phyloP scores from a whole-genome alignment of 2,329 filamentous ascomycete species.

The Fusarium heterosporum region DNA sequence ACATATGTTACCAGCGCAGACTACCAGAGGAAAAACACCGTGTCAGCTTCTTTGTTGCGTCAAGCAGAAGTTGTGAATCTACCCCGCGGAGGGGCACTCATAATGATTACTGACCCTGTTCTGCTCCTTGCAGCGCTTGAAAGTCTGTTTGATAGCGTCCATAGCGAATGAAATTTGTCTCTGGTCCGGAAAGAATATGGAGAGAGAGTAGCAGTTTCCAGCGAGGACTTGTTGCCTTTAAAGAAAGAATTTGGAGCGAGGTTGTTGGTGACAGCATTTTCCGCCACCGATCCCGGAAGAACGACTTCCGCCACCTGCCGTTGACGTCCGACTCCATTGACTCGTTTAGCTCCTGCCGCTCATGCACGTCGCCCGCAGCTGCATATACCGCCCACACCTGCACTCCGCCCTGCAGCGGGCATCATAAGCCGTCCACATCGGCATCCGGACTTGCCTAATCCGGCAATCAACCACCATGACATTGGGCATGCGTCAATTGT shows the following conservation, averaged over 20 bases:
- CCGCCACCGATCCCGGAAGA: slow-evolving; percentile 49
- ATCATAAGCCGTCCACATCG: slow-evolving; percentile 25
- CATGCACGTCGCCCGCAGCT: slow-evolving; percentile 35
- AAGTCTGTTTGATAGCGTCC: slow-evolving; percentile 70
- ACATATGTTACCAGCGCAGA: slow-evolving; percentile 94
- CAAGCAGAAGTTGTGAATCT: slow-evolving; percentile 14
- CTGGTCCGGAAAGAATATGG: slow-evolving; percentile 9
- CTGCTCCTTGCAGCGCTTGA: slow-evolving; percentile 69
- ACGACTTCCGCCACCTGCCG: slow-evolving; percentile 46
- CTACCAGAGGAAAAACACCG: slow-evolving; percentile 54
- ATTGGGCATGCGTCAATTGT: slow-evolving; percentile 7
- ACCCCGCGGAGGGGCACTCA: slow-evolving; percentile 49
- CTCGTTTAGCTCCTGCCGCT: slow-evolving; percentile 41
- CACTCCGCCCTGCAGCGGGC: slow-evolving; percentile 43
- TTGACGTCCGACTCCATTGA: slow-evolving; percentile 17
- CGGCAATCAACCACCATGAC: slow-evolving; percentile 35
- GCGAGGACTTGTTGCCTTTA: slow-evolving; percentile 27
- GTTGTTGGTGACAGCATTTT: slow-evolving; percentile 32
- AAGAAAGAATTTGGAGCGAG: slow-evolving; percentile 26
- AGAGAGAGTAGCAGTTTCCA: neutral
- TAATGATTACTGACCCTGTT: slow-evolving; percentile 61
- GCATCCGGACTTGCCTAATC: slow-evolving; percentile 48
- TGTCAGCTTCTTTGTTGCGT: slow-evolving; percentile 36
- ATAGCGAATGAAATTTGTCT: slow-evolving; percentile 53
- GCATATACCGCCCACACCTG: slow-evolving; percentile 35